Evolutionary conservation across 1,139 yeast genomes (phyloP).

Genomic region (Magnusiomyces tetraspermus): DNA sequence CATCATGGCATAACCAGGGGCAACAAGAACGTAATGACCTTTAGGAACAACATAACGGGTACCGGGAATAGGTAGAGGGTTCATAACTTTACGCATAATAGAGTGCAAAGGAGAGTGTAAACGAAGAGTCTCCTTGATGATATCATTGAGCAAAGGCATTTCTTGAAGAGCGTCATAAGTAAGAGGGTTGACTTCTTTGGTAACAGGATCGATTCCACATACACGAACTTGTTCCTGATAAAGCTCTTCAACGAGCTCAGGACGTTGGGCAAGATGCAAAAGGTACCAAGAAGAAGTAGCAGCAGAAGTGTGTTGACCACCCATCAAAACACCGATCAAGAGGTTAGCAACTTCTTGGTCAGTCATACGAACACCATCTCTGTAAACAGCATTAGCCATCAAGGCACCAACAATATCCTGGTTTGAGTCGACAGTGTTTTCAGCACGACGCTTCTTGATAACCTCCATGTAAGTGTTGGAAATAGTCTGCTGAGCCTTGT

Average conservation of each 20-base stretch:
- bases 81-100: conserved; percentile 81
- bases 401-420: conserved; percentile 86
- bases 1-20: conserved; percentile 86
- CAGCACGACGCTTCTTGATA: conserved; percentile 59
- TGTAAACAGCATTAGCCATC: conserved; percentile 73
- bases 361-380: conserved; percentile 89
- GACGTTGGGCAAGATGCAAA: conserved; percentile 79
- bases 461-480: conserved; percentile 71
- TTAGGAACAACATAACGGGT: conserved; percentile 74
- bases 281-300: conserved; percentile 93
- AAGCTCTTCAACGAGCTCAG: conserved; percentile 72
- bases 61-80: conserved; percentile 70
- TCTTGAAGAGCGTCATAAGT: conserved; percentile 75
- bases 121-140: conserved; percentile 87
- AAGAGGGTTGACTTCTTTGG: conserved; percentile 35
- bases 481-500: conserved; percentile 74
- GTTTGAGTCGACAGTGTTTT: conserved; percentile 61
- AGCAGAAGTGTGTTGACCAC: conserved; percentile 98
- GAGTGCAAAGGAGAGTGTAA: conserved; percentile 96
- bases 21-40: conserved; percentile 82
- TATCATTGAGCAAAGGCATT: conserved; percentile 70
- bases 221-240: conserved; percentile 62
- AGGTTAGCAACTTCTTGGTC: conserved; percentile 91
- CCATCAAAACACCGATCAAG: conserved; percentile 94
- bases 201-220: conserved; percentile 42